A percentile compares a stretch with the other conserved stretches of the same genome.
These are phyloP conservation scores for Zygosaccharomyces bailii DNA, from an alignment of 805 yeast species.

Conservation along the genomic window DNA sequence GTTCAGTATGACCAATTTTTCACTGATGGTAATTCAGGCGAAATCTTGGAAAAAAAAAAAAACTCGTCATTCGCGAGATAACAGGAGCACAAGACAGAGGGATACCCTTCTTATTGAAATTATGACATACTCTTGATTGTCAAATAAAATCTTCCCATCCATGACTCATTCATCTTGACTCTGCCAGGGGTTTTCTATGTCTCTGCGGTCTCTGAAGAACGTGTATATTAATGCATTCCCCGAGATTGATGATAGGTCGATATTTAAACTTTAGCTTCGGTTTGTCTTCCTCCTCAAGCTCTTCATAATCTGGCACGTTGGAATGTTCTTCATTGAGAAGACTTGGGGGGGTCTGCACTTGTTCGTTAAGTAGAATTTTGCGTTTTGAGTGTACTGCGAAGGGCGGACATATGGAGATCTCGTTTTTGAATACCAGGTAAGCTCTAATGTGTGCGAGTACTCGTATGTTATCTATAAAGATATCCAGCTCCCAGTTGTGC, in stretches of 20 bases:
- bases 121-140: too few species aligned
- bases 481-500: conserved; percentile 33
- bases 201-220: conserved; percentile 34
- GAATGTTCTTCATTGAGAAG: conserved; percentile 15
- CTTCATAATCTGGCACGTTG: background rate
- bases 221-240: conserved; percentile 31
- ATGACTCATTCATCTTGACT: background rate
- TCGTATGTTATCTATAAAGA: conserved; percentile 28
- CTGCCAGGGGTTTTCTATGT: too few species aligned
- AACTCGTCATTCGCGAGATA: conserved; percentile 4
- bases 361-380: conserved; percentile 10
- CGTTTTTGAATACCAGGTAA: conserved; percentile 20
- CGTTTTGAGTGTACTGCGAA: conserved; percentile 11
- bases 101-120: background rate
- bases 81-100: background rate
- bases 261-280: conserved; percentile 26
- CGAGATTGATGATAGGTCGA: conserved; percentile 24
- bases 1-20: background rate
- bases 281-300: conserved; percentile 19
- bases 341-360: conserved; percentile 7
- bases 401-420: conserved; percentile 2
- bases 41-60: too few species aligned
- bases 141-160: too few species aligned
- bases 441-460: conserved; percentile 27
- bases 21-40: too few species aligned